Conservation (phyloP, 164 flowering plant species). For the Stephania cephalantha region DNA sequence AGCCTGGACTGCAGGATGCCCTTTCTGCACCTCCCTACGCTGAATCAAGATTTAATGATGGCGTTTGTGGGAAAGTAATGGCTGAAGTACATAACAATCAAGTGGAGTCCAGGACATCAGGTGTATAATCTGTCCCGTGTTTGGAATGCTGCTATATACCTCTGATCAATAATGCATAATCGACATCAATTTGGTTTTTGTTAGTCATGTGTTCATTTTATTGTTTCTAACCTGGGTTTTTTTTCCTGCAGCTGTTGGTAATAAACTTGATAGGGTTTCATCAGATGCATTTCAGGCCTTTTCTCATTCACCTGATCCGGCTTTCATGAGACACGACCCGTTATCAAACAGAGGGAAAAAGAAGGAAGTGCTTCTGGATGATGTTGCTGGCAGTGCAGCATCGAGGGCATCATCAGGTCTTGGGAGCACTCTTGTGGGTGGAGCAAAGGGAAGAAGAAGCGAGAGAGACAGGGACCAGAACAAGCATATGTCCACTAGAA, state of each 20-base stretch:
- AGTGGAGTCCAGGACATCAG: constrained; percentile 34
- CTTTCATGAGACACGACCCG: constrained; percentile 47
- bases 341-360: constrained; percentile 53
- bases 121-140: constrained; percentile 25
- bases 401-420: constrained; percentile 36
- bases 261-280: constrained; percentile 27
- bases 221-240: neutral
- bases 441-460: constrained; percentile 71
- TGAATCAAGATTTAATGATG: constrained; percentile 35
- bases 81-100: constrained; percentile 31
- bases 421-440: constrained; percentile 36
- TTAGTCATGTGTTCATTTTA: neutral
- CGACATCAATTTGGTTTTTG: neutral
- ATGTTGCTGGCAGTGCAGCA: constrained; percentile 45
- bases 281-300: constrained; percentile 24
- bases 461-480: constrained; percentile 58
- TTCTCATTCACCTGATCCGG: constrained; percentile 28
- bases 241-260: constrained; percentile 25
- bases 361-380: constrained; percentile 67
- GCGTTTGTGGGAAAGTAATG: constrained; percentile 28
- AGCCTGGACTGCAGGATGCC: constrained; percentile 47
- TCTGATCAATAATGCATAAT: neutral
- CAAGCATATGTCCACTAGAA: constrained; percentile 29
- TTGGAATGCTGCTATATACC: neutral
- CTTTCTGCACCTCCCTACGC: constrained; percentile 31